Base-by-base conservation (phyloP, 352 stramenopile species). In the Globisporangium ultimum region DNA sequence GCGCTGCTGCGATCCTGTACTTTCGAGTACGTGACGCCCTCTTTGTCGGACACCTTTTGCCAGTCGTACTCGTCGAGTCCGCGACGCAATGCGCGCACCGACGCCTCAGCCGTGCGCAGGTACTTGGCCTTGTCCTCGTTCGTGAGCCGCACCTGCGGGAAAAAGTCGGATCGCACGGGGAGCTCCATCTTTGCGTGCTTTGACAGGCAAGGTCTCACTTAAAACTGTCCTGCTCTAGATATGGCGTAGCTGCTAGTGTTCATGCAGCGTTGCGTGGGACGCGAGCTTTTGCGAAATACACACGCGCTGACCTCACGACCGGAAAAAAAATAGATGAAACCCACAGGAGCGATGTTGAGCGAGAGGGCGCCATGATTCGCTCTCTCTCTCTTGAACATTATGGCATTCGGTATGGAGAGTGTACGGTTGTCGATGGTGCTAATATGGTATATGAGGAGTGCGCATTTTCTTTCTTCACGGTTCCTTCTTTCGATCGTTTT, bases 101-200 rank as follows among this genome's bases (percentile, higher is more conserved):
- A 74, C 21, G 68, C 58, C 48, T 86, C 73, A 41, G 68, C 76
- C n/a, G 61, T 74, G 12, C 65, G 43, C 14, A 76, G 52, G 58
- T 89, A 90, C 38, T 63, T 60, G n/a, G 61, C 50, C 22, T 61
- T 64, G 61, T 90, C 83, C 10, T 85, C 69, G 14, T 40, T 42
- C 14, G 76, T 67, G 51, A 90, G 68, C 48, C 70, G 70, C 53
- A 88, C 62, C 10, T 72, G 61, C 48, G 83, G 78, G 57, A 92
- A 92, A 58, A 90, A 92, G 66, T 84, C 72, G 24, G 66, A 47
- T 65, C 87, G 86, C 18, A 92, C 50, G 7, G 83, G 83, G 50
- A 92, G 84, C 60, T 90, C 78, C 80, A 90, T 90, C 58, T 49
- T 53, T 13, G 28, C 13, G 32, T 38, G 21, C 20, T 48, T 12